Evolutionary conservation across 257 asterid species (phyloP).

Genomic region (Solanum dulcamara): DNA sequence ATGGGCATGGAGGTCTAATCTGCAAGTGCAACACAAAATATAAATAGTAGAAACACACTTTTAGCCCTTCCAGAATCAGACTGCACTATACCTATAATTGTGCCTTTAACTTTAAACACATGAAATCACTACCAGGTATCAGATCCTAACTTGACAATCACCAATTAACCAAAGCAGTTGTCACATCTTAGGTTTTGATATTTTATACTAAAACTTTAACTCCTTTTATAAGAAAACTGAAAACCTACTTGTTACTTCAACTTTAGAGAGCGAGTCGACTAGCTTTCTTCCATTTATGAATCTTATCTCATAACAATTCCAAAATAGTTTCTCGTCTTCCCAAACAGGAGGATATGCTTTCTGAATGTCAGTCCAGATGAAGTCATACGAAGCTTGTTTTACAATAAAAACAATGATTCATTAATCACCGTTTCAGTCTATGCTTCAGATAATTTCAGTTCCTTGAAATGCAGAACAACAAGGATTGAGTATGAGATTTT

Average conservation of each 20-base stretch:
- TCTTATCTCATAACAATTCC: no score
- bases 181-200: neutral
- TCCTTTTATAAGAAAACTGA: neutral
- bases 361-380: slow-evolving; percentile 92
- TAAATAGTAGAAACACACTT: neutral
- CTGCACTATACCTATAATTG: neutral
- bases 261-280: no score
- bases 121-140: neutral
- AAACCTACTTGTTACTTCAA: no score
- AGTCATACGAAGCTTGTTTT: slow-evolving; percentile 94
- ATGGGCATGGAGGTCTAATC: neutral
- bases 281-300: no score
- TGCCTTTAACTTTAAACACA: neutral
- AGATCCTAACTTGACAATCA: neutral
- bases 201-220: neutral
- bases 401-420: slow-evolving; percentile 94
- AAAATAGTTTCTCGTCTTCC: no score
- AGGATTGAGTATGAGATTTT: slow-evolving; percentile 77
- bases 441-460: slow-evolving; percentile 92
- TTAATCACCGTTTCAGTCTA: slow-evolving; percentile 97
- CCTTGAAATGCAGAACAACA: slow-evolving; percentile 93
- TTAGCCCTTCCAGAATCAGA: neutral
- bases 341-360: slow-evolving; percentile 89
- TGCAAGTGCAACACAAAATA: neutral
- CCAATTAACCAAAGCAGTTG: neutral